Evolutionary conservation across 192 early-diverging fungal genomes (phyloP), one percentile per base, ranked within the genome.

Genomic region (Gryganskiella cystojenkinii): DNA sequence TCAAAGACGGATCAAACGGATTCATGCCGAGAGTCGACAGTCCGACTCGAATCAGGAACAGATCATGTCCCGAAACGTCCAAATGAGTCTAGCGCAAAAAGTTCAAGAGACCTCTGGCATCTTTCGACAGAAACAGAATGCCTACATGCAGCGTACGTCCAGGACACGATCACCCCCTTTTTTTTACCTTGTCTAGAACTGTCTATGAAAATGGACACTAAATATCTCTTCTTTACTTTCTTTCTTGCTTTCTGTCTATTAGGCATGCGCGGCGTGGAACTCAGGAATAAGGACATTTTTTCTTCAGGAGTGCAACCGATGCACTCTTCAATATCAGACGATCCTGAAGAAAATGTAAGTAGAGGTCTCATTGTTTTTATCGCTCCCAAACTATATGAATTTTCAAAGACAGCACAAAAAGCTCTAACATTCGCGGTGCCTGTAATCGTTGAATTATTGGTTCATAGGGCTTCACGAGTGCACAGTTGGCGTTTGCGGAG

Each of bases 81-180:
- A 97, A 72, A 90, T 87, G 56, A 91, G 91, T 51, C 82, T 99
- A 51, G 97, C 97, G 5, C 87, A 90, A 25, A 93, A 93, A 74
- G 87, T 99, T 35, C 97, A 99, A 80, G 94, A 96, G 15, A 80
- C 87, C 40, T 96, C 96, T 35, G 63, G 81, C 0, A 68, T 55
- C n/a, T 98, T 97, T 73, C 84, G 97, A 52, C 95, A 95, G 67
- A 84, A 90, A 27, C 97, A 99, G 82, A 92, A 94, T 10, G 64
- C 78, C 5, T 99, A 97, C 74, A 80, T 99, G 79, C 89, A 95
- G 56, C 95, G 94, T 94, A 88, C 63, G 81, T 64, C 37, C 14
- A 24, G 20, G 15, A 2, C 1, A 27, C 4, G 19, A n/a, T n/a
- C 6, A 56, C 17, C 31, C 7, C 49, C 10, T 47, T 42, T 56